phyloP scores from a whole-genome alignment of 495 filamentous ascomycete genomes.

The Penicillium flavigenum region DNA sequence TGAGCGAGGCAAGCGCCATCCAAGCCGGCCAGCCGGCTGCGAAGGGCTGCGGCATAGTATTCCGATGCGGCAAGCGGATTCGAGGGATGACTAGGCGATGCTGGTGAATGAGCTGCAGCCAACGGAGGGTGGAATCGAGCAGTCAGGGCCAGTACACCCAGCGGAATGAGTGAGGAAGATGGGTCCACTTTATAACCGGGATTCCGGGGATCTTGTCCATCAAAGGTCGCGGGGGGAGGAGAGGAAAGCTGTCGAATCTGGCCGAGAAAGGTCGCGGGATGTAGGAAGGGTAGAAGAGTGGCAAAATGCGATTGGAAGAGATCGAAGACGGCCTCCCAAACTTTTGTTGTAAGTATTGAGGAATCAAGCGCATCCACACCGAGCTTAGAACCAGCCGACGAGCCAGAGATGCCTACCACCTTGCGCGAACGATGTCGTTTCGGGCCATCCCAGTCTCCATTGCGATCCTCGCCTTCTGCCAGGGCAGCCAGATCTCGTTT shows the following conservation, averaged over 20 bases:
- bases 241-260: constrained; percentile 52
- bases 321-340: constrained; percentile 71
- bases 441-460: constrained; percentile 57
- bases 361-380: constrained; percentile 44
- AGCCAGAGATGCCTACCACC: constrained; percentile 38
- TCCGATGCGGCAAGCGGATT: constrained; percentile 72
- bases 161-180: constrained; percentile 61
- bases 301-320: constrained; percentile 82
- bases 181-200: constrained; percentile 44
- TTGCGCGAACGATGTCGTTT: constrained; percentile 59
- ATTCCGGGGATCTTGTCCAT: constrained; percentile 32
- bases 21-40: constrained; percentile 59
- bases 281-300: constrained; percentile 78
- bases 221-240: constrained; percentile 26
- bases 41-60: constrained; percentile 72
- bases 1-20: constrained; percentile 53
- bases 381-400: constrained; percentile 37
- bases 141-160: constrained; percentile 77
- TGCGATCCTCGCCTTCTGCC: constrained; percentile 54
- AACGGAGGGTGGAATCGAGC: constrained; percentile 73
- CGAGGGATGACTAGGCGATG: constrained; percentile 43
- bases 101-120: constrained; percentile 61
- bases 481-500: constrained; percentile 57
- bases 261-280: constrained; percentile 68
- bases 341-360: constrained; percentile 62